Percentiles rank a stretch among this genome's conserved stretches.
These are phyloP conservation scores for Diutina mesorugosa DNA, from an alignment of 1,139 yeast species.

Conservation along the genomic window DNA sequence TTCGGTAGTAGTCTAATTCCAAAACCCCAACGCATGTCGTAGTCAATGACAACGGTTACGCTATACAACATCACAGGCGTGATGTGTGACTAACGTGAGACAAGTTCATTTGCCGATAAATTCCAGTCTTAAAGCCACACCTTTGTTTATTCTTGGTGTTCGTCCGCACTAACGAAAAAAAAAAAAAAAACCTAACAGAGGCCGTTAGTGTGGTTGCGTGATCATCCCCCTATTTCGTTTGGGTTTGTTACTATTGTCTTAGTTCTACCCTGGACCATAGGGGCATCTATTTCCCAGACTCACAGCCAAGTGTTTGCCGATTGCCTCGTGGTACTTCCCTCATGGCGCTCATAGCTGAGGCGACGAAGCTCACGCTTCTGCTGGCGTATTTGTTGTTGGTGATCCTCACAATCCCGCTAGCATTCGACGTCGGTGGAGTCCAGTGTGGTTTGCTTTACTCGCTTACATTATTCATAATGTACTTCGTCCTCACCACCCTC, in stretches of 20 bases:
- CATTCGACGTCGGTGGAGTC: slow-evolving; percentile 92
- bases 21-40: background rate
- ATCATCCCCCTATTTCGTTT: background rate
- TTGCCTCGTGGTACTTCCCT: background rate
- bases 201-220: background rate
- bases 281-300: background rate
- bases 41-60: background rate
- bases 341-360: background rate
- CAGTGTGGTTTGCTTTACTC: slow-evolving; percentile 84
- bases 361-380: slow-evolving; percentile 19
- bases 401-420: slow-evolving; percentile 76
- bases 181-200: background rate
- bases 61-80: too few relatives aligned
- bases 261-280: background rate
- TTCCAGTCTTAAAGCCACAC: background rate
- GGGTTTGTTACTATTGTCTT: background rate
- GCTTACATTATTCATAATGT: slow-evolving; percentile 54
- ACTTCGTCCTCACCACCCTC: slow-evolving; percentile 61
- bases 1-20: background rate
- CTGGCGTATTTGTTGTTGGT: slow-evolving; percentile 52
- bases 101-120: too few relatives aligned
- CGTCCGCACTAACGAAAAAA: background rate
- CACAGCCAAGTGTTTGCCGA: background rate
- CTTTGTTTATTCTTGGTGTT: background rate
- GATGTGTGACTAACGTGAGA: too few relatives aligned